Conservation (phyloP, 139 green algal genomes). For the Edaphochlamys debaryana region DNA sequence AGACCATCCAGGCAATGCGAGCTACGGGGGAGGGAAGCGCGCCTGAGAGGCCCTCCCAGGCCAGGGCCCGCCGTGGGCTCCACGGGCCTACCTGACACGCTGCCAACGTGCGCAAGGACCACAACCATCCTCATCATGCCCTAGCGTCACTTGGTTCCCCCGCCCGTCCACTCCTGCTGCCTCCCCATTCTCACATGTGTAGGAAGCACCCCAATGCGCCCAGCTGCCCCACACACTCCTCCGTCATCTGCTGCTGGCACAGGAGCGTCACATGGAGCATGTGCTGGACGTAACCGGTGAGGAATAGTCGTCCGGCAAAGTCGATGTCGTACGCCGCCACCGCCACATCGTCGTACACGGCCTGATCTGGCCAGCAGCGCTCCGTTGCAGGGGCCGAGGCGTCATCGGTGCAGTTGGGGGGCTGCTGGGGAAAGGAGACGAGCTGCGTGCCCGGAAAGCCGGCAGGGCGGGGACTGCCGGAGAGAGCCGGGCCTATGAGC, state of each 20-base stretch:
- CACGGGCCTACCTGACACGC: too few species aligned
- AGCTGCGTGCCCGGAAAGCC: neutral
- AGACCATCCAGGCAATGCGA: too few species aligned
- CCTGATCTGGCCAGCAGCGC: neutral
- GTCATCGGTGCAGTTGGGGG: neutral
- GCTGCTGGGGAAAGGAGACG: neutral
- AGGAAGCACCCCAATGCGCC: constrained; percentile 2
- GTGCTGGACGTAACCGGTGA: neutral
- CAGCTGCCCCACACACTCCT: neutral
- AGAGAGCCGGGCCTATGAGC: neutral
- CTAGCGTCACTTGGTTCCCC: too few species aligned
- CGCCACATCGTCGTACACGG: neutral
- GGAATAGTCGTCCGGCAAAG: too few species aligned
- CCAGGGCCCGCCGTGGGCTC: too few species aligned
- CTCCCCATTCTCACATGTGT: neutral
- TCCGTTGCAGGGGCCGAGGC: neutral
- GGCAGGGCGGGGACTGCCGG: neutral
- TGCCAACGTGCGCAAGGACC: too few species aligned
- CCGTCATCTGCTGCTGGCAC: constrained; percentile 16
- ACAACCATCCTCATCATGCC: too few species aligned
- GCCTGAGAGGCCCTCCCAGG: too few species aligned
- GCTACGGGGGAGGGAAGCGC: too few species aligned
- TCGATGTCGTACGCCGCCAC: neutral
- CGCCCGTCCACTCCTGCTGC: too few species aligned
- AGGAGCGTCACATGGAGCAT: constrained; percentile 6